Base-by-base conservation (phyloP, 2,329 filamentous ascomycete genomes). In the Sporothrix dimorphospora region DNA sequence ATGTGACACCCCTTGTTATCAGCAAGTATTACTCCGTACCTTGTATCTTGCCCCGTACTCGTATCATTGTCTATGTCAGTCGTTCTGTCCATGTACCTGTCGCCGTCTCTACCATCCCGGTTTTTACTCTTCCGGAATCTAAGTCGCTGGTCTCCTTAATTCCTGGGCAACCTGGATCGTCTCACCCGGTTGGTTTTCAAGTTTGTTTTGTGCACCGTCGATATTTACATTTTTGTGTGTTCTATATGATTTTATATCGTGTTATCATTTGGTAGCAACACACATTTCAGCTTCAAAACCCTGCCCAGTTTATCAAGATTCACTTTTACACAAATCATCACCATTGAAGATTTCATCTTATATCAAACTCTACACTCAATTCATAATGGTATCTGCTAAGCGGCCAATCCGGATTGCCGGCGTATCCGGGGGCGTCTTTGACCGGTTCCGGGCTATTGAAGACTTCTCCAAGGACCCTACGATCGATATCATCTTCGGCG, bases 401-500 rank as follows among this genome's bases (percentile, higher is more conserved):
- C 42, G 63, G 16, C 24, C 63, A 9, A 27, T 67, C 45, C 63
- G 63, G 9, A 51, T 67, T 51, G 63, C 63, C 24, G 63, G 63
- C 40, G 63, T 51, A 4, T 51, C 63, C 63, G 63, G 63, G 16
- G 63, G 63, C 8, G 42, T 51, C 19, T 67, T 67, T 67, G 63
- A 67, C 27, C 63, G 63, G 14, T 67, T 67, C 45, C 42, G 63
- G 24, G 42, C 63, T 19, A 67, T 67, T 67, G 63, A 67, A 24
- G 63, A 67, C 24, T 67, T 67, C 45, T 51, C 63, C n/a, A 67
- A 67, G 9, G 63, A 67, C 24, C 42, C 63, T 4, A 45, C 42
- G 42, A 67, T 67, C 21, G 63, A 67, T 51, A 42, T 67, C 42
- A 67, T 67, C 7, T 67, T 67, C 24, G 63, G 63, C 6, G 63